Base-by-base conservation (phyloP, 2,329 filamentous ascomycete genomes). In the Hymenoscyphus repandus region DNA sequence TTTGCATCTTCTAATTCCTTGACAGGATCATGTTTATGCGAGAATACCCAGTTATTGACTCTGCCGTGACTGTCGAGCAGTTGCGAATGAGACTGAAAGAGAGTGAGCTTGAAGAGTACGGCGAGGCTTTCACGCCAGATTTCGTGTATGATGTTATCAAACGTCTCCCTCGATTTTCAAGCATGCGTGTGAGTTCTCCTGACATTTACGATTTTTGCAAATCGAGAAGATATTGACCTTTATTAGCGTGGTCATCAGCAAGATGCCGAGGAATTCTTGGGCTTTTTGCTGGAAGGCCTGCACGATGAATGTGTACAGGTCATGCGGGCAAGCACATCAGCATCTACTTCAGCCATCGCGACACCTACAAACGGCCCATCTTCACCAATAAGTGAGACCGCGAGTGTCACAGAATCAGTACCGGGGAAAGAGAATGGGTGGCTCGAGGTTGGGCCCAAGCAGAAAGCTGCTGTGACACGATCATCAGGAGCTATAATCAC, bases 221-320 rank as follows among this genome's bases (percentile, higher is more conserved):
- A 5, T 22, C 36, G 7, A 45, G 43, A 62, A 54, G 64, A 27
- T 56, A 51, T 61, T 69, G 57, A 70, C 49, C 46, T 30, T 45
- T 45, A 53, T 38, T 57, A 90, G 85, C 87, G 90, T 54, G 93
- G 93, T 13, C 92, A 96, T 62, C 93, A 99, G 68, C 92, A 99
- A 74, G 93, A 99, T 71, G 93, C 93, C 1, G 90, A 99, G 66
- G 93, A 99, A 65, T 99, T 99, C 60, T 74, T 99, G 20, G 92
- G 91, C 0, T 95, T 97, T 67, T 75, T 99, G 32, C 76, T 99
- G 3, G 91, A 96, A 64, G 89, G 90, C 43, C 80, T 99, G 32
- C 91, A 96, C 62, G 91, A 97, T 58, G 93, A 99, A 68, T 96
- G 91, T 66, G 82, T 83, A 13, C 78, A 84, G 51, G 84, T 92